phyloP scores from a whole-genome alignment of 2,329 filamentous ascomycete species.

The Fusarium coffeatum region DNA sequence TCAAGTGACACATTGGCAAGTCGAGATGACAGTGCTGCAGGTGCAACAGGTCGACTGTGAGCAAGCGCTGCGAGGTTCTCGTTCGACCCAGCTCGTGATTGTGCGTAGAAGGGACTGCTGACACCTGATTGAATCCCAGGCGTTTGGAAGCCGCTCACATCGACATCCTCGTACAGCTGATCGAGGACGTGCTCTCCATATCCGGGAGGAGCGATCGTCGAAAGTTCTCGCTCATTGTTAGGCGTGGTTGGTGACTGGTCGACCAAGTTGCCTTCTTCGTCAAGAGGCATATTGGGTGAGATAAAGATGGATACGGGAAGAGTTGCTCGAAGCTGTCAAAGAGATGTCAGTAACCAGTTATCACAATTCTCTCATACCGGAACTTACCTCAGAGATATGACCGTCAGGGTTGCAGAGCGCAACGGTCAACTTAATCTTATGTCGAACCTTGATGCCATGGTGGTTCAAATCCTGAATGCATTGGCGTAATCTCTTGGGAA shows the following conservation, averaged over 20 bases:
- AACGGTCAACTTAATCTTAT: constrained; percentile 92
- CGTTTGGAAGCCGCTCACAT: constrained; percentile 83
- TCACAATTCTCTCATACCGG: background rate
- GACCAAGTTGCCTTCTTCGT: constrained; percentile 85
- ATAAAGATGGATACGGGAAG: constrained; percentile 94
- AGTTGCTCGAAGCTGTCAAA: constrained; percentile 78
- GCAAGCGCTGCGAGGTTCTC: constrained; percentile 76
- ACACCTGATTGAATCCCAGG: constrained; percentile 77
- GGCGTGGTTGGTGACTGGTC: constrained; percentile 63
- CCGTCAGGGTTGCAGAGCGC: constrained; percentile 95
- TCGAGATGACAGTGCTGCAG: constrained; percentile 69
- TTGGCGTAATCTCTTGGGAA: constrained; percentile 83
- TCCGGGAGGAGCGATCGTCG: constrained; percentile 83
- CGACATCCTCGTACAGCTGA: constrained; percentile 88
- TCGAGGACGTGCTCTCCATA: constrained; percentile 93
- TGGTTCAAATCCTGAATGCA: constrained; percentile 92
- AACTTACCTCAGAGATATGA: constrained; percentile 84
- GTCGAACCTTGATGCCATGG: constrained; percentile 89
- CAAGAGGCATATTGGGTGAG: constrained; percentile 89
- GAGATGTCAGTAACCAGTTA: constrained; percentile 13
- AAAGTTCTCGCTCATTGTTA: constrained; percentile 62
- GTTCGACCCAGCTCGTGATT: constrained; percentile 78
- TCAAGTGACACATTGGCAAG: constrained; percentile 76
- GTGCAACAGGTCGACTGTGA: constrained; percentile 51
- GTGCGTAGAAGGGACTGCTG: constrained; percentile 80